Conservation (phyloP, 1,284 basidiomycete genomes). For the Sphagnurus paluster region DNA sequence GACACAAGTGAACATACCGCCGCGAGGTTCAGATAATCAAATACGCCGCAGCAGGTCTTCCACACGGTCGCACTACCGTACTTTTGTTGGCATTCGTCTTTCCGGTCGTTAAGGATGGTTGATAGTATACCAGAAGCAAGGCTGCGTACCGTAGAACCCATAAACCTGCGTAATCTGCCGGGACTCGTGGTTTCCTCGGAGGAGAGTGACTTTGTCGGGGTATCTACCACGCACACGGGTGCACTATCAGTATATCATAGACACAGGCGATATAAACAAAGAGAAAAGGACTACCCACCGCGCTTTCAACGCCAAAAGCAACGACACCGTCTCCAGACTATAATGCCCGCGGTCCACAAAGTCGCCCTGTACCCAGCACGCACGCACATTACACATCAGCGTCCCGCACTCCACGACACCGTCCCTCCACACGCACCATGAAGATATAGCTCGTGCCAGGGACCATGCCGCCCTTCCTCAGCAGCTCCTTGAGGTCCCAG, state of each 20-base stretch:
- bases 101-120: not conserved
- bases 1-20: too few species aligned
- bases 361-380: constrained; percentile 69
- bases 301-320: constrained; percentile 89
- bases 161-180: constrained; percentile 98
- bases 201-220: constrained; percentile 88
- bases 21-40: constrained; percentile 92
- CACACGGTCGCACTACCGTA: constrained; percentile 93
- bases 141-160: constrained; percentile 90
- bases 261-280: not conserved
- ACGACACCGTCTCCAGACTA: constrained; percentile 92
- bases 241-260: constrained; percentile 6
- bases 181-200: constrained; percentile 95
- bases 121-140: not conserved
- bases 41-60: constrained; percentile 95
- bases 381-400: constrained; percentile 16
- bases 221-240: constrained; percentile 52
- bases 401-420: constrained; percentile 12
- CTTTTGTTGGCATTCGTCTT: constrained; percentile 96
- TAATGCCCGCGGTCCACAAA: constrained; percentile 98
- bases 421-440: constrained; percentile 63
- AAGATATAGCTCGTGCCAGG: constrained; percentile 96
- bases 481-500: constrained; percentile 86
- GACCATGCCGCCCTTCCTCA: constrained; percentile 86
- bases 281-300: constrained; percentile 48